Conservation (phyloP, 2,329 filamentous ascomycete species). For the Beauveria asiatica region DNA sequence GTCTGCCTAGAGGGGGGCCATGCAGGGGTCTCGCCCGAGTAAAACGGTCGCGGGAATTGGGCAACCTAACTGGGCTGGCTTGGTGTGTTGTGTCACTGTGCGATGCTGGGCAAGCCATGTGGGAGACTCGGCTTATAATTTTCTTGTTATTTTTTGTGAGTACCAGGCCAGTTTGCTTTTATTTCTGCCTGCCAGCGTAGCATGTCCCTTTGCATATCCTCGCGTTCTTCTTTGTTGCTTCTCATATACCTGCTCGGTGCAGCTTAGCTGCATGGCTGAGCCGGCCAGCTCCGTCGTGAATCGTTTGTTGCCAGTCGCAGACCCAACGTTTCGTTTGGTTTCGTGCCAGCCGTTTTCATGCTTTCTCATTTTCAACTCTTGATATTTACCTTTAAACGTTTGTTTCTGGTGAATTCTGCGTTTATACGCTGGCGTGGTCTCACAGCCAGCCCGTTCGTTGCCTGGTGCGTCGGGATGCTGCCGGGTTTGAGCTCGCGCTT, state of each 20-base stretch:
- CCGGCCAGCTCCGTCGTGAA: background rate
- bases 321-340: background rate
- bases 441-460: conserved; percentile 1
- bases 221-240: background rate
- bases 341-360: background rate
- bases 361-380: background rate
- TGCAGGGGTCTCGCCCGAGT: background rate
- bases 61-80: background rate
- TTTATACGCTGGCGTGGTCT: background rate
- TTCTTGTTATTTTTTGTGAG: background rate
- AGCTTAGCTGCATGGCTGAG: background rate
- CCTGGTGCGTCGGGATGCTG: conserved; percentile 26
- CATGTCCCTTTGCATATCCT: background rate
- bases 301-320: background rate
- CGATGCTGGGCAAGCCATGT: background rate
- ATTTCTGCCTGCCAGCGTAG: background rate
- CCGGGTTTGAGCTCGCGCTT: conserved; percentile 37
- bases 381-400: background rate
- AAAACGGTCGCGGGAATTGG: background rate
- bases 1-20: background rate
- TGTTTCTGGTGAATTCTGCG: background rate
- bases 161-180: background rate
- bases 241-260: background rate
- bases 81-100: background rate
- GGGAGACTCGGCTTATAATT: background rate